These are phyloP conservation scores for Crotalaria pallida DNA, from an alignment of 306 rosid genomes.

Conservation along the genomic window DNA sequence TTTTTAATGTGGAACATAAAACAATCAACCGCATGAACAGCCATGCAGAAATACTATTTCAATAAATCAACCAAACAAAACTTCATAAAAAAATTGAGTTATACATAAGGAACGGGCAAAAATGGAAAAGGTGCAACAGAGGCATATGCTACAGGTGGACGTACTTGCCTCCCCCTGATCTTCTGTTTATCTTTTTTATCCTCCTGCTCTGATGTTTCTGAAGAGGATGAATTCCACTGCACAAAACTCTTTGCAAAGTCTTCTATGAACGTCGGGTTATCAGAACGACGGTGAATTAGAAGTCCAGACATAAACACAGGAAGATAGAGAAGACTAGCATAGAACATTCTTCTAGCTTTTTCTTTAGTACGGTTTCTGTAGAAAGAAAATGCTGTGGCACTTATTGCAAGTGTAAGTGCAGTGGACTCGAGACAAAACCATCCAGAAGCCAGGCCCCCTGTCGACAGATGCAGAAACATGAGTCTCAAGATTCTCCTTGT, in stretches of 20 bases:
- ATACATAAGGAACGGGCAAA: conserved; percentile 66
- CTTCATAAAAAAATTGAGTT: not conserved
- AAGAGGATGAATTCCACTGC: conserved; percentile 16
- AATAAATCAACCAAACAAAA: conserved; percentile 17
- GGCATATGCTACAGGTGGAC: conserved; percentile 80
- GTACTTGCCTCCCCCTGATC: conserved; percentile 28
- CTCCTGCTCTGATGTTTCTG: conserved; percentile 24
- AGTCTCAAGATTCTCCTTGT: not conserved
- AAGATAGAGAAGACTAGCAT: conserved; percentile 91
- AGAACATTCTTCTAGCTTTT: conserved; percentile 84
- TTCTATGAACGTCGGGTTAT: conserved; percentile 38
- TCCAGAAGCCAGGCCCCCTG: conserved; percentile 88
- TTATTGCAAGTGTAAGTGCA: conserved; percentile 74
- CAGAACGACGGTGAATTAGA: conserved; percentile 64
- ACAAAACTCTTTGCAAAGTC: conserved; percentile 19
- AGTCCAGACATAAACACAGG: conserved; percentile 93
- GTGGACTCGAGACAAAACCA: conserved; percentile 95
- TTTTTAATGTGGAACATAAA: not conserved
- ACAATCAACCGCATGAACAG: not conserved
- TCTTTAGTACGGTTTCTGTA: conserved; percentile 61
- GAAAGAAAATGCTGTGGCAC: conserved; percentile 73
- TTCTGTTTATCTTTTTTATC: conserved; percentile 15
- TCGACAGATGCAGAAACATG: conserved; percentile 27
- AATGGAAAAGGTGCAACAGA: conserved; percentile 88
- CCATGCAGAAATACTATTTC: conserved; percentile 15